Evolutionary conservation across 345 rosid genomes (phyloP).

Genomic region (Pelargonium nanum): DNA sequence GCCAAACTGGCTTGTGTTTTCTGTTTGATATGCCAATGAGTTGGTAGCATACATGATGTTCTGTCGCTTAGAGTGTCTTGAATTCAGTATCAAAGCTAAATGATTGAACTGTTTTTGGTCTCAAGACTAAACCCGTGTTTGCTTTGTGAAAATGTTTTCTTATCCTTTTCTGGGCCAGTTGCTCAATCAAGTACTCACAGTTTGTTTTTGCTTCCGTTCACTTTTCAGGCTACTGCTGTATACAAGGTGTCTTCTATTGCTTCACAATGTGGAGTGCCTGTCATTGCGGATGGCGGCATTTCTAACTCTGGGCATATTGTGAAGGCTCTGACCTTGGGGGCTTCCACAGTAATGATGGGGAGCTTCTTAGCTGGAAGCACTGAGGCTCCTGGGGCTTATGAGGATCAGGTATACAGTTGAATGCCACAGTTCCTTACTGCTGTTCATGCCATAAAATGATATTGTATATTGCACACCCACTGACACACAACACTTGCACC

Average conservation of each 20-base stretch:
- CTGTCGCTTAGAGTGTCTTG: not conserved
- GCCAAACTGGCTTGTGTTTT: no score
- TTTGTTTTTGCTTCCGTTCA: not conserved
- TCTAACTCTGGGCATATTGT: conserved; percentile 94
- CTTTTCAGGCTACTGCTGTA: conserved; percentile 80
- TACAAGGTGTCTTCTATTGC: conserved; percentile 82
- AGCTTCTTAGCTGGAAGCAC: conserved; percentile 87
- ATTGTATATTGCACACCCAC: not conserved
- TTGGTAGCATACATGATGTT: not conserved
- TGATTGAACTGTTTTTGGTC: not conserved
- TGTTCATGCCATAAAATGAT: not conserved
- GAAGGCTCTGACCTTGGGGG: conserved; percentile 77
- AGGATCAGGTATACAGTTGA: conserved; percentile 34
- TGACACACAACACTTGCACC: not conserved
- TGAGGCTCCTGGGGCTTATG: conserved; percentile 79
- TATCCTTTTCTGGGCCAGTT: not conserved
- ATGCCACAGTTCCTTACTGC: not conserved
- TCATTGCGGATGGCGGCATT: conserved; percentile 96
- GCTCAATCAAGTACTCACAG: not conserved
- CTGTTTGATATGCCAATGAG: no score
- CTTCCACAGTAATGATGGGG: conserved; percentile 98
- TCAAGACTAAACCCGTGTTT: no score
- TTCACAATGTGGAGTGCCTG: conserved; percentile 61
- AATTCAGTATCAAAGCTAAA: not conserved
- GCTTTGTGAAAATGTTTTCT: not conserved